Evolutionary conservation across 73 alveolate species (phyloP), one percentile per base, ranked within the genome.

Genomic region (Paraurostyla sp.): DNA sequence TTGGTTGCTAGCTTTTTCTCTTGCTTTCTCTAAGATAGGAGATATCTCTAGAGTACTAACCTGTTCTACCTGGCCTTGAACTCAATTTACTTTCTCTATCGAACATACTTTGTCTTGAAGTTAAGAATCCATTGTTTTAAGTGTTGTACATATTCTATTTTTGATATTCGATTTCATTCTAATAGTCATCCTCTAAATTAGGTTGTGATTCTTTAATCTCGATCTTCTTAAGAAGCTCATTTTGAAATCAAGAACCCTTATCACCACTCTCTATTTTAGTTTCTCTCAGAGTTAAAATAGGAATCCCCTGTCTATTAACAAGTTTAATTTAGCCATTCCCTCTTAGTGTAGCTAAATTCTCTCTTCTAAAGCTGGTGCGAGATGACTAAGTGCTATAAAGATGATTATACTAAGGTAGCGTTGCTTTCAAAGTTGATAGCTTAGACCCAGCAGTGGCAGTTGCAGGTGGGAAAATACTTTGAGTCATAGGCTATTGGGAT

Each of bases 41-140:
- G 15, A 65, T 22, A 38, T 65, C 82, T 65, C 82, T 65, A 1
- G 82, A 65, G 22, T n/a, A n/a, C n/a, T n/a, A n/a, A n/a, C n/a
- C n/a, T n/a, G n/a, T n/a, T n/a, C n/a, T n/a, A n/a, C n/a, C n/a
- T n/a, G n/a, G n/a, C n/a, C n/a, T n/a, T n/a, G n/a, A n/a, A n/a
- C n/a, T n/a, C n/a, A n/a, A n/a, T n/a, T n/a, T n/a, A n/a, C n/a
- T n/a, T n/a, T n/a, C n/a, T n/a, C n/a, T n/a, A n/a, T n/a, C n/a
- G n/a, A n/a, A n/a, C n/a, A n/a, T n/a, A n/a, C n/a, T n/a, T n/a
- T n/a, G 41, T 40, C 82, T 33, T 18, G 15, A 36, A 0, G 82
- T 35, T 7, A 65, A 65, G 25, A 38, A 65, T 6, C 82, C 82
- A 40, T 38, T 65, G 41, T 40, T 65, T 38, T 15, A 32, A 22